Conservation (phyloP, 176 grass and related monocot species). For the Oryza coarctata region DNA sequence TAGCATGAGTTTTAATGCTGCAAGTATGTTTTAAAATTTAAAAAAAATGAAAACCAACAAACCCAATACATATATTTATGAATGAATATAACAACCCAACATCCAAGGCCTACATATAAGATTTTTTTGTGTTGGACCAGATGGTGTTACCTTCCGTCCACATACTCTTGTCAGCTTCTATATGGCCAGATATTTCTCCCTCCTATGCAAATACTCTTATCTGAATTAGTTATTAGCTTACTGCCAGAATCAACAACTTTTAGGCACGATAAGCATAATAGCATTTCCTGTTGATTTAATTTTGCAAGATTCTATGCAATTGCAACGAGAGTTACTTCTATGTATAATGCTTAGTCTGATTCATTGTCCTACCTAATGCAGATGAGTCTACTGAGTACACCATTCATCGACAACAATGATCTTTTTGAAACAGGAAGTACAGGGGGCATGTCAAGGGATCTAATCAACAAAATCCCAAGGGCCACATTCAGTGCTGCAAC, state of each 20-base stretch:
- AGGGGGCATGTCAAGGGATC: conserved; percentile 52
- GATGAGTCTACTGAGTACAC: conserved; percentile 64
- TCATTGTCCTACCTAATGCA: conserved; percentile 35
- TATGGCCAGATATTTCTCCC: not conserved
- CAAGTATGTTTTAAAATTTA: not conserved
- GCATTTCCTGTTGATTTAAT: conserved; percentile 1
- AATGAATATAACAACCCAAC: not conserved
- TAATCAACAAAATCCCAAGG: conserved; percentile 58
- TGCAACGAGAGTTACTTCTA: not conserved
- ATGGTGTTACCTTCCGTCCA: not conserved
- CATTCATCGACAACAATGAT: conserved; percentile 66
- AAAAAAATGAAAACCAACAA: not conserved
- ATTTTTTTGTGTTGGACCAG: conserved; percentile 5
- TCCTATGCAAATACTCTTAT: conserved; percentile 7
- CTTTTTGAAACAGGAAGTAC: conserved; percentile 61
- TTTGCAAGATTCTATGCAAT: conserved; percentile 25
- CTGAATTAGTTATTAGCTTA: conserved; percentile 26
- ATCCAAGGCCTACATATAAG: not conserved
- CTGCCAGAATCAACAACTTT: not conserved
- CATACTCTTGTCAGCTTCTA: not conserved
- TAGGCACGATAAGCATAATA: not conserved
- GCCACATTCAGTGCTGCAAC: conserved; percentile 39
- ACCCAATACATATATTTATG: not conserved
- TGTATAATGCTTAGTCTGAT: conserved; percentile 18
- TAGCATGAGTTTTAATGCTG: not conserved